These are phyloP conservation scores for Funneliformis mosseae DNA, from an alignment of 192 early-diverging fungal genomes.

Conservation along the genomic window DNA sequence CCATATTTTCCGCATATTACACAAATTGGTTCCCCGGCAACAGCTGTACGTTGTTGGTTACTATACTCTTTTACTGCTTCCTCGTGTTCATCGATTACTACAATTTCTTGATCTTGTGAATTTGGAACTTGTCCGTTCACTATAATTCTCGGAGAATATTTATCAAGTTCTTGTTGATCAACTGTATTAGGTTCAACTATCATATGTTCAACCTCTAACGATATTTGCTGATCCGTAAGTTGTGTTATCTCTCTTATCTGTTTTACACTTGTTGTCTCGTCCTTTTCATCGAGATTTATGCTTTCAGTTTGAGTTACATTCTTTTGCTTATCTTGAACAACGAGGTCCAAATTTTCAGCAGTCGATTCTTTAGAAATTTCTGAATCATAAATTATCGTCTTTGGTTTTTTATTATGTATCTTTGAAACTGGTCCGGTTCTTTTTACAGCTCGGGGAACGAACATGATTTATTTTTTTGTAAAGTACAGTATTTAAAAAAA, in stretches of 20 bases:
- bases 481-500: too few relatives aligned
- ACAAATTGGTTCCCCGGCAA: not conserved
- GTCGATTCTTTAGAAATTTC: not conserved
- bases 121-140: not conserved
- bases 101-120: not conserved
- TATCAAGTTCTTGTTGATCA: not conserved
- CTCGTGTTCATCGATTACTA: not conserved
- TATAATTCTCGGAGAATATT: not conserved
- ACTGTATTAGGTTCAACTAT: not conserved
- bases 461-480: too few relatives aligned
- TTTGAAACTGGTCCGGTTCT: not conserved
- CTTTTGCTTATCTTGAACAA: not conserved
- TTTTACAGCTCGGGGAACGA: not conserved
- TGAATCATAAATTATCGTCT: not conserved
- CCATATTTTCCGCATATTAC: slow-evolving; percentile 20
- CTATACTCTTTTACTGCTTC: not conserved
- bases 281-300: not conserved
- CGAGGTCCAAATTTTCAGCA: not conserved
- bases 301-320: not conserved
- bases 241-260: too few relatives aligned
- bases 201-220: not conserved
- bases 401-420: not conserved
- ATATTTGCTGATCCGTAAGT: not conserved
- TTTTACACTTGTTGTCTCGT: not conserved
- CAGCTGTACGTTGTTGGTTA: not conserved